Base-by-base conservation (phyloP, 257 asterid species). In the Solanum bulbocastanum region DNA sequence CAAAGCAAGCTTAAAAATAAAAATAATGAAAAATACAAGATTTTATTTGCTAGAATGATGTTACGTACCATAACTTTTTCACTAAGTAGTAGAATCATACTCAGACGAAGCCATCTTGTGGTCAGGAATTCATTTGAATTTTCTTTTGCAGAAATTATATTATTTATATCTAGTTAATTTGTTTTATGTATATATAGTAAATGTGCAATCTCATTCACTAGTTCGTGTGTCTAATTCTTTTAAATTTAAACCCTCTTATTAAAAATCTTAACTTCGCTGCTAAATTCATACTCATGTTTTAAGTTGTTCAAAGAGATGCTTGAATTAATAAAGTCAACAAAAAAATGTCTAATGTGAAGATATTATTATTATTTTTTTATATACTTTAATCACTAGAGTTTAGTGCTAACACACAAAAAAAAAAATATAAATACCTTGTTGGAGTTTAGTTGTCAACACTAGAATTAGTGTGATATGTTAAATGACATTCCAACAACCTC, bases 41-140 rank as follows among this genome's bases (percentile, higher is more conserved):
- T n/a, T 36, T 25, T 74, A 6, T 5, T 22, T 9, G 37, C 6
- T 46, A 13, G 37, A 14, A 69, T 30, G 22, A 30, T 69, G 8
- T 30, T 69, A 69, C 23, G 11, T 15, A 18, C 5, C 18, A 35
- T 14, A 30, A 6, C 7, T 6, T 69, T 30, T 69, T 30, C 12
- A 6, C 25, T 7, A 69, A 3, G n/a, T 69, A 30, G 23, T 32
- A 69, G 39, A 69, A 16, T 33, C 6, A 15, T 3, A 32, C 13
- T 32, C 4, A 6, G 1, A 6, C 0, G 1, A 0, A 18, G 4
- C 0, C n/a, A 52, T 1, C 9, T 52, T 52, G 23, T 52, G 62
- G n/a, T 52, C 4, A 52, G 4, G n/a, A 2, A 3, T 16, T 52
- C 62, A 18, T 18, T 10, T 18, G 4, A 52, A 52, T 18, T 0